Base-by-base conservation (phyloP, 1,284 basidiomycete species). In the Moniliella sp. region DNA sequence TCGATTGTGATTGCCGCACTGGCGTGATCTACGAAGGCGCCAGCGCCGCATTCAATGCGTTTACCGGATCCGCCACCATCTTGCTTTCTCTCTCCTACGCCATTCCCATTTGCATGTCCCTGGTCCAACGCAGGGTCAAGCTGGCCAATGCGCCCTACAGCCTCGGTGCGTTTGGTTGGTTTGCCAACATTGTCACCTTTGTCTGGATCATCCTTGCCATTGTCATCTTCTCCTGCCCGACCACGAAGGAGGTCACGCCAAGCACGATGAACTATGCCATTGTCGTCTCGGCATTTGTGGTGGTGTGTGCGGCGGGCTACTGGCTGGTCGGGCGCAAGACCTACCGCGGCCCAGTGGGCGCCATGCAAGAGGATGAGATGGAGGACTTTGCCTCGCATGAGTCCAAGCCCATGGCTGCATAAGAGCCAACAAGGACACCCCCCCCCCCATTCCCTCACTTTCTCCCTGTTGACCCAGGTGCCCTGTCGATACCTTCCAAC, bases 221-320 rank as follows among this genome's bases (percentile, higher is more conserved):
- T 23, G 48, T 64, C 31, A 48, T 65, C 16, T 65, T 66, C 50
- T 64, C 61, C 37, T 64, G 64, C 60, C 65, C 65, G 1, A 64
- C 60, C 2, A 61, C 62, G 4, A 55, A 58, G 7, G 51, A 33
- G 17, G 32, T 64, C 17, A 61, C 57, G 4, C 37, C 62, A 0
- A 31, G 37, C 7, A 62, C 55, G 8, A 66, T 66, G 63, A 67
- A 60, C 36, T 56, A 45, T 38, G 46, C 41, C 2, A 35, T 30
- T 11, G 46, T 49, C 16, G 48, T 53, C 19, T 49, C 46, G 30
- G 32, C 40, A 7, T 44, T 42, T 16, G 46, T 49, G 36, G 43
- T 42, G 30, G 40, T 43, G 4, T 31, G 44, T 8, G 42, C 39
- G 27, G 43, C 39, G 0, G 35, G 12, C 0, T 48, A 43, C 43